Evolutionary conservation across 2,329 filamentous ascomycete genomes (phyloP).

Genomic region (Paecilomyces formosus): DNA sequence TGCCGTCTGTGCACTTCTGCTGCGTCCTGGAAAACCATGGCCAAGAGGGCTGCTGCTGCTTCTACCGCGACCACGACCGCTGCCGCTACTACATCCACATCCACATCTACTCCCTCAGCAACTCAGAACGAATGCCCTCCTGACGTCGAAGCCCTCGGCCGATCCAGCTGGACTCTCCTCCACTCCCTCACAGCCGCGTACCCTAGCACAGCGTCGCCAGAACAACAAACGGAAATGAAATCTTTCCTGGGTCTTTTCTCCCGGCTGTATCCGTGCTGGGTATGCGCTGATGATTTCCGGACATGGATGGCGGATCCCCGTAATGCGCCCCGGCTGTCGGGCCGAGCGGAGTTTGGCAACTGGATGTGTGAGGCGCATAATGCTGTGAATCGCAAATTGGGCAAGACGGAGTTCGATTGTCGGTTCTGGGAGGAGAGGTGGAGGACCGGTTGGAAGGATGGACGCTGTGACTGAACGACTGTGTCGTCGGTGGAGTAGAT

Average conservation of each 20-base stretch:
- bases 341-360: constrained; percentile 39
- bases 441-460: constrained; percentile 76
- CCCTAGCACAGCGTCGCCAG: constrained; percentile 58
- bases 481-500: not conserved
- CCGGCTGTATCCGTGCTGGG: constrained; percentile 89
- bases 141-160: constrained; percentile 80
- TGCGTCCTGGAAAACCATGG: constrained; percentile 39
- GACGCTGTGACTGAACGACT: constrained; percentile 50
- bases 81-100: constrained; percentile 23
- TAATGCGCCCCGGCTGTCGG: constrained; percentile 57
- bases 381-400: constrained; percentile 61
- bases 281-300: constrained; percentile 88
- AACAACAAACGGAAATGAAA: constrained; percentile 67
- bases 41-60: constrained; percentile 28
- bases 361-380: constrained; percentile 48
- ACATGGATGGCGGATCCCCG: constrained; percentile 61
- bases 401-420: constrained; percentile 89
- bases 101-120: constrained; percentile 35
- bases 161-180: constrained; percentile 85
- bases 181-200: constrained; percentile 88
- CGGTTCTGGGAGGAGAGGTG: constrained; percentile 86
- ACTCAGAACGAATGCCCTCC: constrained; percentile 64
- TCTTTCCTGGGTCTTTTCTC: constrained; percentile 76
- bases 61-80: constrained; percentile 11
- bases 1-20: constrained; percentile 43